Percentiles rank a stretch among this genome's conserved stretches.
phyloP scores from a whole-genome alignment of 768 basidiomycete genomes.

The Tricholoma bakamatsutake region DNA sequence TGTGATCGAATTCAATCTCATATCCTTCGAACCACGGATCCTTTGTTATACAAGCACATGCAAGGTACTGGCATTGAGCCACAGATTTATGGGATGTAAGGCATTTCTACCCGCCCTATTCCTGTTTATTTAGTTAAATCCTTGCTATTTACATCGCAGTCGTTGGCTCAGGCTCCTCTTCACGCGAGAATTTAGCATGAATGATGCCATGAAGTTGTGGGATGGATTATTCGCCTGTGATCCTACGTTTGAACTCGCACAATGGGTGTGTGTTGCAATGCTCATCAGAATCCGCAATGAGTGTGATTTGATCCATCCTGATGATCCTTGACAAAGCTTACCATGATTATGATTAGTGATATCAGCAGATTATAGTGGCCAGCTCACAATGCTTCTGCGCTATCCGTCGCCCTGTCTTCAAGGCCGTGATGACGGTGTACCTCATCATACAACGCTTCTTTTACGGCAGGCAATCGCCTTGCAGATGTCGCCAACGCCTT shows the following conservation, averaged over 20 bases:
- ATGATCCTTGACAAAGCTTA: slow-evolving; percentile 8
- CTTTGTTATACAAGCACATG: slow-evolving; percentile 67
- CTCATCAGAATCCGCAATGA: slow-evolving; percentile 89
- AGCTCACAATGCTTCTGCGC: slow-evolving; percentile 79
- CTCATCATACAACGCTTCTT: slow-evolving; percentile 62
- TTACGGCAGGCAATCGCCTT: slow-evolving; percentile 80
- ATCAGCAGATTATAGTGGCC: slow-evolving; percentile 78
- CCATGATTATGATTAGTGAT: slow-evolving; percentile 50
- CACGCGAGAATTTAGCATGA: slow-evolving; percentile 84
- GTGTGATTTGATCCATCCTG: slow-evolving; percentile 34
- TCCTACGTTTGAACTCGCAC: slow-evolving; percentile 67
- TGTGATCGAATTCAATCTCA: slow-evolving; percentile 77
- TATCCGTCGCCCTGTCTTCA: slow-evolving; percentile 60
- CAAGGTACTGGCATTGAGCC: slow-evolving; percentile 85
- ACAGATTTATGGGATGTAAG: slow-evolving; percentile 94
- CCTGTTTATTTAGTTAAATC: background rate
- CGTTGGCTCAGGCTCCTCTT: slow-evolving; percentile 94
- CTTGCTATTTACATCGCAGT: slow-evolving; percentile 30
- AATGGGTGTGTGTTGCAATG: slow-evolving; percentile 93
- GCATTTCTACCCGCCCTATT: slow-evolving; percentile 6
- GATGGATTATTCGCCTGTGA: slow-evolving; percentile 92
- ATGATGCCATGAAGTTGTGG: slow-evolving; percentile 86
- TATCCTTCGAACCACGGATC: slow-evolving; percentile 74
- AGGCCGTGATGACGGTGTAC: slow-evolving; percentile 28
- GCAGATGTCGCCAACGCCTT: slow-evolving; percentile 65